These are phyloP conservation scores for Fagus crenata DNA, from an alignment of 306 rosid genomes.

Conservation along the genomic window DNA sequence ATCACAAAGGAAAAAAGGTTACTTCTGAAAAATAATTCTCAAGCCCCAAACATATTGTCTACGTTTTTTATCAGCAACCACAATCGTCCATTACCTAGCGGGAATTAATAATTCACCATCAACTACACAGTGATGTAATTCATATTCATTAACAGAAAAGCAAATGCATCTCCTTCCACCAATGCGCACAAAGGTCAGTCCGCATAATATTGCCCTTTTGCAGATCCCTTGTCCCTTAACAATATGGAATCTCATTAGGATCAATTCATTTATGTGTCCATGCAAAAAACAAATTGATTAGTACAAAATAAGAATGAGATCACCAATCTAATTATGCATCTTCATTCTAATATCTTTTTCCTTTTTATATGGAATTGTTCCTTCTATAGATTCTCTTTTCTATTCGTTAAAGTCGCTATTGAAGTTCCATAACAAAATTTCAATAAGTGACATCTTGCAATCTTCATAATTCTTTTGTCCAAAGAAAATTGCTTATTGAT, in stretches of 20 bases:
- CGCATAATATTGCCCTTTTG: constrained; percentile 28
- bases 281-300: constrained; percentile 44
- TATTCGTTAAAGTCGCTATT: constrained; percentile 53
- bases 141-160: constrained; percentile 9
- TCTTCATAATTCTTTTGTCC: too few species aligned
- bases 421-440: constrained; percentile 31
- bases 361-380: constrained; percentile 37
- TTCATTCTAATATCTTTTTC: constrained; percentile 33
- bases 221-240: constrained; percentile 13
- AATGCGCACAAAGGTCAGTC: constrained; percentile 9
- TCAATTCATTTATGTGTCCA: constrained; percentile 18
- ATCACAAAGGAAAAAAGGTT: neutral
- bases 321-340: constrained; percentile 33
- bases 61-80: neutral
- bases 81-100: neutral
- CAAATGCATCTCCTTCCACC: constrained; percentile 28
- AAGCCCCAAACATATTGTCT: neutral
- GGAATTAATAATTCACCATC: neutral
- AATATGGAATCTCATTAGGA: constrained; percentile 36
- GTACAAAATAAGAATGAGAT: constrained; percentile 56
- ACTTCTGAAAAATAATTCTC: too few species aligned
- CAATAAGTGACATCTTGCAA: too few species aligned
- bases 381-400: constrained; percentile 44
- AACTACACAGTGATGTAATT: neutral
- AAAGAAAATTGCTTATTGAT: too few species aligned